A percentile compares a stretch with the other conserved stretches of the same genome.
Conservation (phyloP, 208 protist species). For the Acanthamoeba sp. region DNA sequence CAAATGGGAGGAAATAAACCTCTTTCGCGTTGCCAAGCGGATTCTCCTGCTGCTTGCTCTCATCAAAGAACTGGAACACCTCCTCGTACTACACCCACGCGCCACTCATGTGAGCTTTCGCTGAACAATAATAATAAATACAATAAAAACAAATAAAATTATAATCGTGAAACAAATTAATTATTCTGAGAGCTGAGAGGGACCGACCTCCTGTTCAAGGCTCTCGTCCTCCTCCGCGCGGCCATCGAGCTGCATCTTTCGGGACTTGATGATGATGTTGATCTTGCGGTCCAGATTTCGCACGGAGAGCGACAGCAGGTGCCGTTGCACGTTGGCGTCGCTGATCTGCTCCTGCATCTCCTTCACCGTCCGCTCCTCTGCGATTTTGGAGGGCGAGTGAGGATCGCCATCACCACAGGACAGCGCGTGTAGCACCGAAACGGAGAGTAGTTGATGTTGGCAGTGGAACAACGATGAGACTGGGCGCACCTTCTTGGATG, state of each 20-base stretch:
- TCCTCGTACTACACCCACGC: slow-evolving; percentile 28
- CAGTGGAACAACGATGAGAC: too few species aligned
- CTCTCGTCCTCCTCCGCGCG: slow-evolving; percentile 48
- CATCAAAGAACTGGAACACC: slow-evolving; percentile 71
- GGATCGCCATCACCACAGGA: too few species aligned
- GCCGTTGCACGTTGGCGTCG: slow-evolving; percentile 50
- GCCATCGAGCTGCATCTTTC: slow-evolving; percentile 63
- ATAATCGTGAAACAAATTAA: too few species aligned
- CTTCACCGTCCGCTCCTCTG: slow-evolving; percentile 62
- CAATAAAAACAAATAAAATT: too few species aligned
- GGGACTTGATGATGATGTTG: slow-evolving; percentile 68
- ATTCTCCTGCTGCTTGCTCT: slow-evolving; percentile 69
- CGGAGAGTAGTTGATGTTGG: not conserved
- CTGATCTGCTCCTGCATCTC: slow-evolving; percentile 69
- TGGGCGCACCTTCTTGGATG: slow-evolving; percentile 57
- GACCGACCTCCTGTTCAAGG: slow-evolving; percentile 33
- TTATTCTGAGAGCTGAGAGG: not conserved
- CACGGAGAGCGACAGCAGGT: slow-evolving; percentile 56
- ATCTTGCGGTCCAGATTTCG: slow-evolving; percentile 70
- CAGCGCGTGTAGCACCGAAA: too few species aligned
- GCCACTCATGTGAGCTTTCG: not conserved
- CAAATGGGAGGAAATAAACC: too few species aligned
- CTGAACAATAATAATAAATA: not conserved
- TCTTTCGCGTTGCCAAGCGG: slow-evolving; percentile 35
- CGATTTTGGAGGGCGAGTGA: too few species aligned